phyloP scores from a whole-genome alignment of 106 monocot species.

The Narthecium ossifragum region DNA sequence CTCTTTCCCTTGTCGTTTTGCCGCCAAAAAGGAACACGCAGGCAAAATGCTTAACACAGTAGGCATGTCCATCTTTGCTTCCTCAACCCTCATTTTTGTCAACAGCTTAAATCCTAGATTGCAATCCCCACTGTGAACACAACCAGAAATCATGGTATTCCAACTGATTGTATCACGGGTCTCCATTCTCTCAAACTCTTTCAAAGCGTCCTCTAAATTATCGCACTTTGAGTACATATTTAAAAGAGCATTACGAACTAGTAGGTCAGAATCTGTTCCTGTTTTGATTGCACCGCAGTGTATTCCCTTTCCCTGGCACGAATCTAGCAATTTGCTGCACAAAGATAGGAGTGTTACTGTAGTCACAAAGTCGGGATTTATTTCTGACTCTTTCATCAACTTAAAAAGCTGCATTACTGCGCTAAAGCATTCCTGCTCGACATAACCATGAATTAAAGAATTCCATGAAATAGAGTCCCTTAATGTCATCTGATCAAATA shows the following conservation, averaged over 20 bases:
- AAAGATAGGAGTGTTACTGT: constrained; percentile 10
- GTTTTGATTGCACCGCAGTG: constrained; percentile 21
- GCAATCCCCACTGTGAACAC: constrained; percentile 13
- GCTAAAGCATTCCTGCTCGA: constrained; percentile 2
- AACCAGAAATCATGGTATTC: constrained; percentile 21
- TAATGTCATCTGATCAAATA: constrained; percentile 15
- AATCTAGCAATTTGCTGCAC: constrained; percentile 17
- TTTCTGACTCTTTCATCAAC: constrained; percentile 12
- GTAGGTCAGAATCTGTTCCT: neutral
- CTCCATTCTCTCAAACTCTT: constrained; percentile 20
- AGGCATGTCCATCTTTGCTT: neutral
- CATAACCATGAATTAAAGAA: constrained; percentile 11
- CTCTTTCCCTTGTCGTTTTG: constrained; percentile 11
- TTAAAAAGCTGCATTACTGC: constrained; percentile 7
- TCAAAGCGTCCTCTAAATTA: constrained; percentile 12
- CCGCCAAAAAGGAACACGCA: constrained; percentile 11
- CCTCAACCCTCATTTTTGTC: constrained; percentile 5
- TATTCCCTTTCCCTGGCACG: constrained; percentile 11
- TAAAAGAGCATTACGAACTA: constrained; percentile 25
- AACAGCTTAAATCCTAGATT: constrained; percentile 17
- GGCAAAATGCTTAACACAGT: constrained; percentile 8
- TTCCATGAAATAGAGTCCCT: constrained; percentile 22
- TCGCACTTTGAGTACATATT: constrained; percentile 36
- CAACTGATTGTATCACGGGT: constrained; percentile 13
- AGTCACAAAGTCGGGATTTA: constrained; percentile 18